A percentile compares a stretch with the other conserved stretches of the same genome.
Conservation (phyloP, 148 eudicot genomes). For the Camellia sinensis region DNA sequence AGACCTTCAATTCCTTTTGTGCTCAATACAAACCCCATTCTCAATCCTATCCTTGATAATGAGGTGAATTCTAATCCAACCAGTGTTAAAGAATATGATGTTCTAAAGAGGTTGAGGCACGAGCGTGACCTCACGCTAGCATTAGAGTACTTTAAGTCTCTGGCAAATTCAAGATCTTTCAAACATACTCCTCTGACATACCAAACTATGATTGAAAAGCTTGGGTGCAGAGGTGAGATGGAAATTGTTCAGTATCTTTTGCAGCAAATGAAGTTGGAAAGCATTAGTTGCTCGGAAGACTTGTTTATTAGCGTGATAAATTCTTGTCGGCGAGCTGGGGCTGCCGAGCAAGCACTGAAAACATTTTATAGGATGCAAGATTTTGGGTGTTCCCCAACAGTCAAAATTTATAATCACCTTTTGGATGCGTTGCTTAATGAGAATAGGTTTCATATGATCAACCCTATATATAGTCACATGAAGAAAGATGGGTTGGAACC, state of each 20-base stretch:
- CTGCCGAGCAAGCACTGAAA: conserved; percentile 71
- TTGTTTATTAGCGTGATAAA: conserved; percentile 61
- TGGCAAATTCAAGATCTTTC: conserved; percentile 52
- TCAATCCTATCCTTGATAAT: conserved; percentile 16
- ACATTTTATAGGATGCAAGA: conserved; percentile 70
- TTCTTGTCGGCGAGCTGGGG: conserved; percentile 48
- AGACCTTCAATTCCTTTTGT: conserved; percentile 73
- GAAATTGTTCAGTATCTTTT: conserved; percentile 76
- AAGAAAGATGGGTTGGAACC: conserved; percentile 81
- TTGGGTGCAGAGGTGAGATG: conserved; percentile 51
- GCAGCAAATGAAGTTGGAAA: conserved; percentile 75
- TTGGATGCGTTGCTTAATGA: conserved; percentile 81
- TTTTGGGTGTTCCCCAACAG: conserved; percentile 65
- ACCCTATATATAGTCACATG: conserved; percentile 67
- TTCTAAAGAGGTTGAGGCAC: conserved; percentile 42
- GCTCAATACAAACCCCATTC: conserved; percentile 50
- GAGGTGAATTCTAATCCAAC: conserved; percentile 15
- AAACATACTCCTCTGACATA: conserved; percentile 71
- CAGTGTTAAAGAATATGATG: conserved; percentile 45
- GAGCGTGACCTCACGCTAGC: conserved; percentile 53
- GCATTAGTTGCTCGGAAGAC: conserved; percentile 64
- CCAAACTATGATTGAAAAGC: conserved; percentile 60
- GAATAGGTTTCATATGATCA: conserved; percentile 66
- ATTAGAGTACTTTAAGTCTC: conserved; percentile 55
- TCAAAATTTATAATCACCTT: conserved; percentile 72